Conservation (phyloP, 805 yeast species). For the Vanderwaltozyma tropicalis region DNA sequence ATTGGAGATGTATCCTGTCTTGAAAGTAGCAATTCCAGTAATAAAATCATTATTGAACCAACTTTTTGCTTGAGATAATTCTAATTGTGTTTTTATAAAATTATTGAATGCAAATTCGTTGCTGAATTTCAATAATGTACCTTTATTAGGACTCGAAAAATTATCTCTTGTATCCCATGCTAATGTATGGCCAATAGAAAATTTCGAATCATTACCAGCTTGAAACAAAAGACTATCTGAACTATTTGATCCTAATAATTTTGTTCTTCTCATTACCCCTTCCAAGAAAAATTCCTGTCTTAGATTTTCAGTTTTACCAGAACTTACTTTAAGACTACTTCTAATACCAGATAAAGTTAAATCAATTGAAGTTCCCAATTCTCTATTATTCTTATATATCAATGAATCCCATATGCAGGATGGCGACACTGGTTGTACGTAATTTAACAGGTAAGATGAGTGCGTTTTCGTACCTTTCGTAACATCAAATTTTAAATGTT, state of each 20-base stretch:
- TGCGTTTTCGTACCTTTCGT: slow-evolving; percentile 52
- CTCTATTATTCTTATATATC: slow-evolving; percentile 41
- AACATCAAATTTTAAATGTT: slow-evolving; percentile 43
- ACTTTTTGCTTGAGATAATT: slow-evolving; percentile 19
- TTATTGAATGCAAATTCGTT: slow-evolving; percentile 35
- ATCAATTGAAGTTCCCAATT: slow-evolving; percentile 43
- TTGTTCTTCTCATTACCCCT: slow-evolving; percentile 19
- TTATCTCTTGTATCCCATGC: slow-evolving; percentile 34
- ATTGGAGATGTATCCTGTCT: slow-evolving; percentile 47
- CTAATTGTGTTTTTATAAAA: slow-evolving; percentile 25
- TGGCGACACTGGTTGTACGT: slow-evolving; percentile 39
- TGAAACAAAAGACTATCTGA: slow-evolving; percentile 45
- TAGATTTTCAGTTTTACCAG: slow-evolving; percentile 10
- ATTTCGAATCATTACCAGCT: slow-evolving; percentile 56
- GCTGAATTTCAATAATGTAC: slow-evolving; percentile 31
- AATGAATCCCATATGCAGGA: slow-evolving; percentile 46
- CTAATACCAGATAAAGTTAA: slow-evolving; percentile 37
- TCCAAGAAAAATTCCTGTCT: slow-evolving; percentile 44
- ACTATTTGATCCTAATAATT: slow-evolving; percentile 36
- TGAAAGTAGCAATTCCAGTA: slow-evolving; percentile 40
- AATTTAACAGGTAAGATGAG: slow-evolving; percentile 44
- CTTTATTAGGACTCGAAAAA: slow-evolving; percentile 36
- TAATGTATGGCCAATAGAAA: slow-evolving; percentile 36
- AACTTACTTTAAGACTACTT: slow-evolving; percentile 16
- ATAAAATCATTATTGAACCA: slow-evolving; percentile 20